Base-by-base conservation (phyloP, 1,139 yeast species). In the Ashbya aceris region DNA sequence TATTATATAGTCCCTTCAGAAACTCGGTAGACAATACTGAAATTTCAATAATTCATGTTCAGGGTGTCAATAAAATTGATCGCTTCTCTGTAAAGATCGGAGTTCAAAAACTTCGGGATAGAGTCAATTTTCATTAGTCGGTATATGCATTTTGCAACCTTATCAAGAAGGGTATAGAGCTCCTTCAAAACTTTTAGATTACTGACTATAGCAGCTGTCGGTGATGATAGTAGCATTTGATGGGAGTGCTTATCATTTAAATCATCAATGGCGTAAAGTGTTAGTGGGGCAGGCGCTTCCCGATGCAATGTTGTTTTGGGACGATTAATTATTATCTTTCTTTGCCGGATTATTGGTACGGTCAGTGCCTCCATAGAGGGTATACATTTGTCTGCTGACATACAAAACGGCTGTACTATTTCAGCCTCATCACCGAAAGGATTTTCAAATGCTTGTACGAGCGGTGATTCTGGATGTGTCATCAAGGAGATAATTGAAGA, bases 101-200 rank as follows among this genome's bases (percentile, higher is more conserved):
- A 71, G 11, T 60, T 64, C 31, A 81, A 50, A 51, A 84, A 84
- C 58, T 83, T 83, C 1, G 84, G 84, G 39, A 81, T 67, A 9
- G 93, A 82, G 60, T 84, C 95, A 31, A 63, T 70, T 51, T 79
- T 83, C 83, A 85, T 78, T 60, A 84, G 63, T 35, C 67, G 65
- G 51, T 71, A 73, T 38, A 82, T 71, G 39, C 73, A 72, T n/a
- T 50, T 43, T 8, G 66, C 65, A 12, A 79, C 73, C 17, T 61
- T 61, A 11, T 66, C 68, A 45, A 72, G 70, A 6, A 73, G 58
- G 1, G 67, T 68, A 23, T 54, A 54, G 41, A 71, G 48, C 46
- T 63, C 56, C 43, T 65, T 62, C 38, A 76, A 50, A 4, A 65
- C 52, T 8, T 53, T 54, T 38, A 73, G 46, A 7, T 69, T 61